These are phyloP conservation scores for Rhipidocladum racemiflorum DNA, from an alignment of 176 grass and related monocot genomes.

Conservation along the genomic window DNA sequence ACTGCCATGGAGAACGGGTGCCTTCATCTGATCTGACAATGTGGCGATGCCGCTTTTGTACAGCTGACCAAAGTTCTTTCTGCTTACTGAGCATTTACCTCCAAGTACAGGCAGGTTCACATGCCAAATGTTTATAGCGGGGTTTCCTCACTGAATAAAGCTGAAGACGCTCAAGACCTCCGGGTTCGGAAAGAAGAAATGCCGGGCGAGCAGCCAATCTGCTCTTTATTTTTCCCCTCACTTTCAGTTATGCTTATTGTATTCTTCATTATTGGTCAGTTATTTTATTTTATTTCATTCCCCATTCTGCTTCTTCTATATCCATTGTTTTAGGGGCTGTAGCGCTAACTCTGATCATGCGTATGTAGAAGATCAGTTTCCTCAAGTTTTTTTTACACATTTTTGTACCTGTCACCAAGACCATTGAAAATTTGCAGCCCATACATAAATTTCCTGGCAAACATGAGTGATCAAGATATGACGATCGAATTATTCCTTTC, in stretches of 20 bases:
- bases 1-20: background rate
- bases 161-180: constrained; percentile 17
- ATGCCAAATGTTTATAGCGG: background rate
- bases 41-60: constrained; percentile 9
- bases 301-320: background rate
- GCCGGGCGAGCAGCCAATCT: background rate
- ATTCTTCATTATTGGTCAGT: constrained; percentile 9
- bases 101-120: constrained; percentile 26
- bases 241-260: constrained; percentile 11
- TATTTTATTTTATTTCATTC: background rate
- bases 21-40: background rate
- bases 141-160: constrained; percentile 38
- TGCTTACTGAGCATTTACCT: constrained; percentile 28
- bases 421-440: background rate
- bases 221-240: background rate
- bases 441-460: background rate
- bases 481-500: background rate
- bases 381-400: background rate
- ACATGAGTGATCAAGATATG: background rate
- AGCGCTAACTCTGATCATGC: background rate
- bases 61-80: constrained; percentile 28
- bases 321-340: constrained; percentile 5
- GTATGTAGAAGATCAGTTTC: constrained; percentile 5
- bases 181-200: constrained; percentile 12
- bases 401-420: constrained; percentile 21